Evolutionary conservation across 2,329 filamentous ascomycete genomes (phyloP), one percentile per base, ranked within the genome.

Genomic region (Paraconiothyrium brasiliense): DNA sequence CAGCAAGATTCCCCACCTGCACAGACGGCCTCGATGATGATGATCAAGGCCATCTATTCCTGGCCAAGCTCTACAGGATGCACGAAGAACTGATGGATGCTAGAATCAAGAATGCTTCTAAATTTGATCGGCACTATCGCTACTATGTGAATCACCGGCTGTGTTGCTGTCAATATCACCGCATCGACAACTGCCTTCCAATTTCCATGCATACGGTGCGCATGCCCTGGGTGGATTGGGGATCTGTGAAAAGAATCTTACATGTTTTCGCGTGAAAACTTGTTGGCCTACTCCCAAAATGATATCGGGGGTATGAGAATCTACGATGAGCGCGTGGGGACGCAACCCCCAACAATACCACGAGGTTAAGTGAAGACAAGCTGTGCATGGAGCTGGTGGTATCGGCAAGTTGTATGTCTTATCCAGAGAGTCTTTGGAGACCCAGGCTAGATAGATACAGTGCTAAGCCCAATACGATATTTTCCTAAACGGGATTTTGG

Each of bases 51-150:
- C 50, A 39, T 41, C 27, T 35, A 3, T 44, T n/a, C 24, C 44
- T 64, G 14, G 61, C 56, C 7, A 14, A 54, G 8, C 22, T 41
- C 2, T 67, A 65, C 27, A 47, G 65, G 3, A 57, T 65, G 1
- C 59, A 54, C 2, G 62, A 67, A 47, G 54, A 59, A 41, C 24
- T 64, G 2, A 54, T 54, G 27, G 65, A 67, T 34, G 10, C n/a
- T 1, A 22, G 32, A 1, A 62, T 60, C 32, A 59, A 65, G 43
- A 61, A 62, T 41, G 54, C 44, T 59, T 1, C 8, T 63, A 6
- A 43, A 59, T 10, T 34, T 39, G 0, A 13, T 48, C 46, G 22
- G 24, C 11, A 8, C 11, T 27, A 37, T 22, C 8, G 44, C 8
- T 20, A 11, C 22, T 4, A 14, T 32, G 13, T 20, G n/a, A 3